Evolutionary conservation across 73 alveolate genomes (phyloP).

Genomic region (Tetrahymena malaccensis): DNA sequence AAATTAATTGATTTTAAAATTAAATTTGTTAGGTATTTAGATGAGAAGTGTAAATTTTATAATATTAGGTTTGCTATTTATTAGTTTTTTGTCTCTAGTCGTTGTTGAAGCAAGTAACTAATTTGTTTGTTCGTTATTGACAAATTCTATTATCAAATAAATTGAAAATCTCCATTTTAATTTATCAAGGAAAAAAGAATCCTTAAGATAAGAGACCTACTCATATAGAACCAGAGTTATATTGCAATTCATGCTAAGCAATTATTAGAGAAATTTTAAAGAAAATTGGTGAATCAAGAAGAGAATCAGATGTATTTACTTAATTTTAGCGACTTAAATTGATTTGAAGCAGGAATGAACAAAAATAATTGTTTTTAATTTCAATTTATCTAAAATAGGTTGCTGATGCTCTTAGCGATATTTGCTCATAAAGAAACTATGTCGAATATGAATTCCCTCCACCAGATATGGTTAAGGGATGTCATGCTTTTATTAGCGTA

Average conservation of each 20-base stretch:
- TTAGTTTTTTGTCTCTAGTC: neutral
- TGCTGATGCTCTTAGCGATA: slow-evolving; percentile 14
- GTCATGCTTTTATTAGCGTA: neutral
- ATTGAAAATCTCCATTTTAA: neutral
- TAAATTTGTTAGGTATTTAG: neutral
- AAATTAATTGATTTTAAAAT: too few relatives aligned
- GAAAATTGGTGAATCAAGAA: slow-evolving; percentile 21
- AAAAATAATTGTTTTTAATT: neutral
- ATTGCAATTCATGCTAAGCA: slow-evolving; percentile 37
- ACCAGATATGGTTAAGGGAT: slow-evolving; percentile 11
- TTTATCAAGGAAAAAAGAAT: neutral
- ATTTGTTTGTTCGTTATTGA: neutral
- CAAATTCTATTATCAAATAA: neutral
- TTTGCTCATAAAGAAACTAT: slow-evolving; percentile 12
- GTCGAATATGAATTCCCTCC: slow-evolving; percentile 34
- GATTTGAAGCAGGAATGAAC: too few relatives aligned
- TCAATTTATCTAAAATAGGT: neutral
- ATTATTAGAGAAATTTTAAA: slow-evolving; percentile 19
- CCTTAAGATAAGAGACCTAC: slow-evolving; percentile 25
- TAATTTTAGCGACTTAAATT: neutral
- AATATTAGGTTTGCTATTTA: neutral
- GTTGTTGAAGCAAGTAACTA: neutral
- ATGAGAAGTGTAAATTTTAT: neutral
- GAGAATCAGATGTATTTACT: slow-evolving; percentile 8
- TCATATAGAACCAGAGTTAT: slow-evolving; percentile 20